Base-by-base conservation (phyloP, 805 yeast genomes). In the Henningerozyma blattae region DNA sequence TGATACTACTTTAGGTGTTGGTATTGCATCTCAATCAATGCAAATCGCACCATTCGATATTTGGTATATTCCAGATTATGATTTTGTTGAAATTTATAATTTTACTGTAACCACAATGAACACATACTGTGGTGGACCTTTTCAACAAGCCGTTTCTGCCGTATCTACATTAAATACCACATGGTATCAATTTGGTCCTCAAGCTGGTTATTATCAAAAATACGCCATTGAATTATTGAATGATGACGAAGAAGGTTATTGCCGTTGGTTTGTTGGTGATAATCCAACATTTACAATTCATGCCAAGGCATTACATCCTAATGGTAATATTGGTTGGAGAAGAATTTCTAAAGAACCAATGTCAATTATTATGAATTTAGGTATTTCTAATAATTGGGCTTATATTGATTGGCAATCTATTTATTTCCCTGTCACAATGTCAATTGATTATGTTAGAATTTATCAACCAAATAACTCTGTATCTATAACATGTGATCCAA, bases 21-120 rank as follows among this genome's bases (percentile, higher is more conserved):
- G 87, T 42, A 71, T 77, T 28, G 95, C 85, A 2, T 83, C 95
- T 5, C 96, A 87, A 58, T 84, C 95, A 3, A 60, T 77, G 49
- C 95, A 87, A 64, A 60, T 84, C 38, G 95, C 95, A 13, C 95
- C 96, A 5, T 72, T 73, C 54, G 95, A 87, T 57, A 76, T 85
- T 41, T 86, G 95, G 95, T 86, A 82, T 52, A 67, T 70, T 52
- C 94, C 95, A 4, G 93, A 86, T 57, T 84, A 85, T 56, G 71
- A 74, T 44, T 86, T 68, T 48, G 56, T 85, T 34, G 85, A 75
- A 50, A 62, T 86, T 39, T 61, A 78, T 58, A 82, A 87, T 58
- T 40, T 44, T 18, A 60, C 79, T 0, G 61, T 77, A 31, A 79
- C 95, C 2, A 53, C 77, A n/a, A 81, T 85, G 86, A 86, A 86